Conservation (phyloP, 2,329 filamentous ascomycete genomes). For the Fusarium sp. region DNA sequence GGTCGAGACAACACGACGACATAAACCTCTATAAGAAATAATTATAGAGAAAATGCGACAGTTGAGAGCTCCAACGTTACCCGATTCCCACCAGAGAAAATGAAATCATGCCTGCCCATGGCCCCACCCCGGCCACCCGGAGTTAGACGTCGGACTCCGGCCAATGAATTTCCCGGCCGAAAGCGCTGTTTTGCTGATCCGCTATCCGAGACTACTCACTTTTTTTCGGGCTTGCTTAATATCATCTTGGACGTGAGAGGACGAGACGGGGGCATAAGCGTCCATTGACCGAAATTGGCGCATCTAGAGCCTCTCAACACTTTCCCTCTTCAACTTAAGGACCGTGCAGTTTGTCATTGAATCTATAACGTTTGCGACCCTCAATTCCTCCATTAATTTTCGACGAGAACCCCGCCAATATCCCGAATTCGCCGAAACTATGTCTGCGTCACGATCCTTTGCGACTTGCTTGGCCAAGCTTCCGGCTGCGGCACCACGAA, state of each 20-base stretch:
- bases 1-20: conserved; percentile 39
- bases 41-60: conserved; percentile 32
- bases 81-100: conserved; percentile 43
- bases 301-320: conserved; percentile 21
- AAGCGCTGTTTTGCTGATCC: conserved; percentile 31
- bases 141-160: conserved; percentile 45
- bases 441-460: conserved; percentile 49
- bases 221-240: conserved; percentile 44
- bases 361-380: neutral
- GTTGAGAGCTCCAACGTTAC: conserved; percentile 17
- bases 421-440: conserved; percentile 37
- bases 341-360: conserved; percentile 4
- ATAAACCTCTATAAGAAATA: conserved; percentile 36
- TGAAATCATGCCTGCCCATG: conserved; percentile 46
- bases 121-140: conserved; percentile 37
- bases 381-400: conserved; percentile 8
- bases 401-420: conserved; percentile 12
- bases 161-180: conserved; percentile 51
- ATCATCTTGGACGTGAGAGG: conserved; percentile 48
- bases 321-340: conserved; percentile 16
- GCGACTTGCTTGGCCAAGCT: conserved; percentile 49
- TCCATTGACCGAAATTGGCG: conserved; percentile 46
- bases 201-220: conserved; percentile 44
- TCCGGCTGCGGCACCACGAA: conserved; percentile 45
- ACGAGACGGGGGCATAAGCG: conserved; percentile 40